Percentiles rank a stretch among this genome's conserved stretches.
Conservation (phyloP, 2,329 filamentous ascomycete species). For the Alternaria atra region DNA sequence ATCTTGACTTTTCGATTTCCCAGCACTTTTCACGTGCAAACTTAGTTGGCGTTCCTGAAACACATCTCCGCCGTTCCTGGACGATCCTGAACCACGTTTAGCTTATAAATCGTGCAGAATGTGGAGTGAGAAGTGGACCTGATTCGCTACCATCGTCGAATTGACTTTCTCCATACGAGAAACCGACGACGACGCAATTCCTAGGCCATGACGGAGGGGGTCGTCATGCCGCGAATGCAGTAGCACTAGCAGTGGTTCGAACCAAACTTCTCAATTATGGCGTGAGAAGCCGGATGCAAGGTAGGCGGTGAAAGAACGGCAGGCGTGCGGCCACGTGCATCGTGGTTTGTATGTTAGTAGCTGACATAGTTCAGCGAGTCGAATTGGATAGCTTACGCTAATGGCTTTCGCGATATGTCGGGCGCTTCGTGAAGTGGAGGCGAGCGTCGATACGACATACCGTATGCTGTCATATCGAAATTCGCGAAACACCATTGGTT, state of each 20-base stretch:
- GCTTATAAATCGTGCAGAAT: slow-evolving; percentile 3
- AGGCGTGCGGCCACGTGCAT: slow-evolving; percentile 3
- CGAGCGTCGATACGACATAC: not conserved
- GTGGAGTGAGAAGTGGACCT: not conserved
- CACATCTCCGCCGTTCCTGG: not conserved
- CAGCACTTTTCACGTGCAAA: slow-evolving; percentile 1
- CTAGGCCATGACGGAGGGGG: not conserved
- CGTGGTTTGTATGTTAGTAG: not conserved
- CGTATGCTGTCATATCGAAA: not conserved
- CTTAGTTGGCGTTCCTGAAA: slow-evolving; percentile 9
- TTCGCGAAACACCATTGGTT: not conserved
- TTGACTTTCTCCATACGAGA: not conserved
- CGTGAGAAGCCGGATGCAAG: slow-evolving; percentile 1
- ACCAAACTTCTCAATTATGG: slow-evolving; percentile 3
- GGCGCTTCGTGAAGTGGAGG: not conserved
- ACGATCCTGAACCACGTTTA: not conserved
- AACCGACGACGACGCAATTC: not conserved
- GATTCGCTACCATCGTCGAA: not conserved
- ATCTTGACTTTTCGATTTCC: slow-evolving; percentile 11
- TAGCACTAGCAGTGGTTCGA: not conserved
- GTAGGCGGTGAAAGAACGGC: slow-evolving; percentile 3
- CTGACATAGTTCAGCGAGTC: not conserved
- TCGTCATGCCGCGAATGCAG: not conserved
- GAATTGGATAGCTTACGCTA: slow-evolving; percentile 1
- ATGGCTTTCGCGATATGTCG: not conserved